A percentile compares a stretch with the other conserved stretches of the same genome.
phyloP scores from a whole-genome alignment of 2,329 filamentous ascomycete genomes.

The Cladophialophora exuberans region DNA sequence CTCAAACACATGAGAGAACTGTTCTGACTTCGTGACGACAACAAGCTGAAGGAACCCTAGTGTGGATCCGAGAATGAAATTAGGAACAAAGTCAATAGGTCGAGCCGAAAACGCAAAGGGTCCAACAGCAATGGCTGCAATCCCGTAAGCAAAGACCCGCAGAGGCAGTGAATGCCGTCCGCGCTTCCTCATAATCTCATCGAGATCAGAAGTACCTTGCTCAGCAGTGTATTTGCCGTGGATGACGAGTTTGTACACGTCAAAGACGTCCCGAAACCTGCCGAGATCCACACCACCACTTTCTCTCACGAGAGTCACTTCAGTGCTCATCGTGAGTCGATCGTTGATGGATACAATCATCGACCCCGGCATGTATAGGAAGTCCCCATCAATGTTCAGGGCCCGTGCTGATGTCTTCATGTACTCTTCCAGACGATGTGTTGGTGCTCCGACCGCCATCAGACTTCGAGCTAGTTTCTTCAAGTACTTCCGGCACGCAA shows the following conservation, averaged over 20 bases:
- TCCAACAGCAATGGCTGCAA: conserved; percentile 75
- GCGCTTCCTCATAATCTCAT: conserved; percentile 59
- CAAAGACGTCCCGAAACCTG: conserved; percentile 48
- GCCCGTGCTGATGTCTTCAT: conserved; percentile 89
- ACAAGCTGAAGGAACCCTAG: conserved; percentile 43
- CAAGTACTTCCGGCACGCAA: conserved; percentile 80
- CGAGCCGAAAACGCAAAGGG: conserved; percentile 80
- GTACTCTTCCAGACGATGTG: conserved; percentile 86
- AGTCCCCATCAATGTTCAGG: conserved; percentile 85
- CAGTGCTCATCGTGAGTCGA: conserved; percentile 48
- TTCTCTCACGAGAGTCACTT: conserved; percentile 50
- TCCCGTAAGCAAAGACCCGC: conserved; percentile 70
- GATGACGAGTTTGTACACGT: conserved; percentile 53
- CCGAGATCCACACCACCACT: conserved; percentile 49
- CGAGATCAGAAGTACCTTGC: conserved; percentile 48
- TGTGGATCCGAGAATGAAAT: conserved; percentile 74
- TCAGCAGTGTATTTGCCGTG: conserved; percentile 52
- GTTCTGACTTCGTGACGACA: conserved; percentile 71
- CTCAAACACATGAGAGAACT: conserved; percentile 68
- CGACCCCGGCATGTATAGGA: conserved; percentile 85
- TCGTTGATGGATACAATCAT: conserved; percentile 91
- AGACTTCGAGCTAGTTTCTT: conserved; percentile 81
- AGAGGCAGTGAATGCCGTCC: conserved; percentile 58
- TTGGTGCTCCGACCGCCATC: conserved; percentile 89
- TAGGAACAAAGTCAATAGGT: conserved; percentile 75